Conservation (phyloP, 2,329 filamentous ascomycete species). For the Colletotrichum phormii region DNA sequence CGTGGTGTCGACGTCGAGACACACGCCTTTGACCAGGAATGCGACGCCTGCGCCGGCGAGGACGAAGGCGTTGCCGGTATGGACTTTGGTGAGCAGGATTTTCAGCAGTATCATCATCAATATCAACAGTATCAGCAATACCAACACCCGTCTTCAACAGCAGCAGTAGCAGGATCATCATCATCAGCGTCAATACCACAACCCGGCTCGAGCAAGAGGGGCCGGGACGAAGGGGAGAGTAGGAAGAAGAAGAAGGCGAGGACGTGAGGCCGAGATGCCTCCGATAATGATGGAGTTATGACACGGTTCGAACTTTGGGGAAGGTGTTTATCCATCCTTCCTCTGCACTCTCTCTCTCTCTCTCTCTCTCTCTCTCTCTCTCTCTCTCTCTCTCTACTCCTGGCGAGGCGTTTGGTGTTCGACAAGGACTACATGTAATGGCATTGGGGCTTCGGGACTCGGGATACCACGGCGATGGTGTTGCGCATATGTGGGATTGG, state of each 20-base stretch:
- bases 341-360: background rate
- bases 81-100: constrained; percentile 44
- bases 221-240: constrained; percentile 15
- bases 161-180: background rate
- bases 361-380: background rate
- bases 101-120: constrained; percentile 7
- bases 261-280: constrained; percentile 1
- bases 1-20: constrained; percentile 54
- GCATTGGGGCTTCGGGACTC: background rate
- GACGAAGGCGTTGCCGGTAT: constrained; percentile 56
- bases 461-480: background rate
- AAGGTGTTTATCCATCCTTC: background rate
- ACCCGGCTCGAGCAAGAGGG: constrained; percentile 5
- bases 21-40: constrained; percentile 61
- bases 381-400: background rate
- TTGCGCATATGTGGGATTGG: background rate
- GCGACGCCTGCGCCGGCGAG: constrained; percentile 55
- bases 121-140: constrained; percentile 10
- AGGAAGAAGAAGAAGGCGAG: constrained; percentile 28
- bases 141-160: background rate
- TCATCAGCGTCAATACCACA: background rate
- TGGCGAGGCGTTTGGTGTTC: constrained; percentile 26
- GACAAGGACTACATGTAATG: background rate
- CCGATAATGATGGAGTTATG: background rate
- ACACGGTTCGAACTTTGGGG: background rate